Conservation (phyloP, 176 grass and related monocot genomes). For the Chrysopogon serrulatus region DNA sequence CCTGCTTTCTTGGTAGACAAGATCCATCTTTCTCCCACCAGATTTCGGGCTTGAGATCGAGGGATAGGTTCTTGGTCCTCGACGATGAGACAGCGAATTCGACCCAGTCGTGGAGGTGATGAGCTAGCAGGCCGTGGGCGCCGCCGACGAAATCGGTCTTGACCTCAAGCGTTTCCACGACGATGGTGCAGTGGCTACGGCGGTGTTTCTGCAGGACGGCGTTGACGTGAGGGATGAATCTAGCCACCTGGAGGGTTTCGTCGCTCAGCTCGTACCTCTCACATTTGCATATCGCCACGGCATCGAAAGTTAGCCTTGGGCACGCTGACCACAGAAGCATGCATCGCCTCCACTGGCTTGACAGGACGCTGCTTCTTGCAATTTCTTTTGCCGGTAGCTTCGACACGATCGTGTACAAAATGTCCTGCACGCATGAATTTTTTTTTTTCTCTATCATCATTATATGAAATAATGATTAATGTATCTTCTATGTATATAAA, state of each 20-base stretch:
- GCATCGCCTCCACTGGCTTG: neutral
- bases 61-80: neutral
- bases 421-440: no score
- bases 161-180: neutral
- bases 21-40: no score
- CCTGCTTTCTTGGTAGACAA: no score
- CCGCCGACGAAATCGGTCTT: neutral
- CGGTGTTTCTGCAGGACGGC: neutral
- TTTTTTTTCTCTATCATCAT: no score
- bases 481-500: no score
- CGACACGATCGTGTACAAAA: neutral
- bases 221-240: neutral
- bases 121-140: neutral
- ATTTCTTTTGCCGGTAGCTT: neutral
- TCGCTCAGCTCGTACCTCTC: neutral
- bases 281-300: neutral
- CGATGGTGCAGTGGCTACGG: no score
- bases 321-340: neutral
- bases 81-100: neutral
- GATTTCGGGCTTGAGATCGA: neutral
- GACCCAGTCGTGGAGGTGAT: neutral
- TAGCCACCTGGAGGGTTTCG: no score
- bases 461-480: no score
- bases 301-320: neutral
- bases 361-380: neutral